phyloP scores from a whole-genome alignment of 495 filamentous ascomycete genomes.

The Polyplosphaeria fusca region DNA sequence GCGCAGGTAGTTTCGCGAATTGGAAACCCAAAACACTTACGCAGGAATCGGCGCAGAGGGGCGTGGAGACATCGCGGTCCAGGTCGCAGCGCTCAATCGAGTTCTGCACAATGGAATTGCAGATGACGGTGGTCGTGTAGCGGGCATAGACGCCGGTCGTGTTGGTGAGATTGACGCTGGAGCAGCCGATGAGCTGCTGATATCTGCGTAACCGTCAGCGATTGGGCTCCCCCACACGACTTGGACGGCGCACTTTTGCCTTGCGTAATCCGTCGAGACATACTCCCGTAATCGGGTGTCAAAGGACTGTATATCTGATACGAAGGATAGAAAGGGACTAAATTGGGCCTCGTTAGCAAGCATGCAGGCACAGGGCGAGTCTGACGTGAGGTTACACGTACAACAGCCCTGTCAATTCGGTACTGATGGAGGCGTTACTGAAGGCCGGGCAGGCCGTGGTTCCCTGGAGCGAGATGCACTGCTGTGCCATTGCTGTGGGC shows the following conservation, averaged over 20 bases:
- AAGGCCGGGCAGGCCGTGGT: slow-evolving; percentile 86
- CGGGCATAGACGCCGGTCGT: slow-evolving; percentile 86
- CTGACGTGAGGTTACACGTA: slow-evolving; percentile 51
- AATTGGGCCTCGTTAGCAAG: slow-evolving; percentile 21
- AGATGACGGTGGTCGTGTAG: slow-evolving; percentile 88
- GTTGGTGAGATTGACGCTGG: slow-evolving; percentile 70
- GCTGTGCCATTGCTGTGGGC: slow-evolving; percentile 38
- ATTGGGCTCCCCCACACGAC: slow-evolving; percentile 11
- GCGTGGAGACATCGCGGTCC: slow-evolving; percentile 58
- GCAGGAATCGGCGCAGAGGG: slow-evolving; percentile 88
- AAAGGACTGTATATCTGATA: slow-evolving; percentile 72
- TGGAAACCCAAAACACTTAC: slow-evolving; percentile 52
- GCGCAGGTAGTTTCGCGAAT: not conserved
- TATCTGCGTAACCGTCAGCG: slow-evolving; percentile 53
- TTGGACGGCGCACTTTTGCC: slow-evolving; percentile 61
- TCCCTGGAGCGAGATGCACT: slow-evolving; percentile 73
- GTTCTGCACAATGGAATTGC: slow-evolving; percentile 92
- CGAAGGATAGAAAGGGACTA: slow-evolving; percentile 84
- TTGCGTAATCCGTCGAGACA: slow-evolving; percentile 68
- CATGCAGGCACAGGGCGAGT: slow-evolving; percentile 14
- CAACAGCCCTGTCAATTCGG: slow-evolving; percentile 69
- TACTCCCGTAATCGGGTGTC: slow-evolving; percentile 72
- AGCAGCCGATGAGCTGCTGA: slow-evolving; percentile 74
- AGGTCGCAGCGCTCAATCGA: slow-evolving; percentile 72
- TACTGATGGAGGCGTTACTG: slow-evolving; percentile 75